Evolutionary conservation across 106 monocot species (phyloP), one percentile per base, ranked within the genome.

Genomic region (Hemerocallis citrina): DNA sequence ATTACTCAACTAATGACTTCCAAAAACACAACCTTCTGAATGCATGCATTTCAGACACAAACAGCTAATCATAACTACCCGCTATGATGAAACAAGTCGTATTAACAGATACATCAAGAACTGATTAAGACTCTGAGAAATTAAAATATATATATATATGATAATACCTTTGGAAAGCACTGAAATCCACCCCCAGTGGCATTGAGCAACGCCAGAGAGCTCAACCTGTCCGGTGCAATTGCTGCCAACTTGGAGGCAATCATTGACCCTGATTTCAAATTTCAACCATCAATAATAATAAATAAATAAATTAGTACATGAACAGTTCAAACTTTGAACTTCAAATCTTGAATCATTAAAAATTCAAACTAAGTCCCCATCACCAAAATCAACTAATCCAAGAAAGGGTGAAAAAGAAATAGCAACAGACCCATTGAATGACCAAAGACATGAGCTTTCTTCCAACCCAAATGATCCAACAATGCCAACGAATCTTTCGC

Each of bases 351-450:
- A n/a, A n/a, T n/a, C n/a, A n/a, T n/a, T n/a, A n/a, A n/a, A n/a
- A n/a, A n/a, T n/a, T n/a, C n/a, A n/a, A n/a, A 50, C 37, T 16
- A 64, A 64, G 24, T 22, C 2, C 23, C 27, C 4, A 13, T 49
- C 64, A 50, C 34, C 21, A 50, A n/a, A 49, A 36, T 15, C 28
- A 64, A 17, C 35, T 49, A n/a, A n/a, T n/a, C 35, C 7, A 7
- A 45, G 8, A 37, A 15, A 32, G 22, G 33, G 36, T 55, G 31
- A 67, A 35, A 47, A n/a, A 34, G 15, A 66, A 49, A 7, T 36
- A 10, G 7, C 10, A n/a, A 63, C 87, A 75, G 33, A 98, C 96
- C 96, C 96, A 98, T 98, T n/a, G 96, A 98, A 55, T 98, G 96
- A 38, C 96, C 96, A 69, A 91, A 79, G 33, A 98, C 81, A 67